These are phyloP conservation scores for Fonsecaea pedrosoi DNA, from an alignment of 2,329 filamentous ascomycete species.

Conservation along the genomic window DNA sequence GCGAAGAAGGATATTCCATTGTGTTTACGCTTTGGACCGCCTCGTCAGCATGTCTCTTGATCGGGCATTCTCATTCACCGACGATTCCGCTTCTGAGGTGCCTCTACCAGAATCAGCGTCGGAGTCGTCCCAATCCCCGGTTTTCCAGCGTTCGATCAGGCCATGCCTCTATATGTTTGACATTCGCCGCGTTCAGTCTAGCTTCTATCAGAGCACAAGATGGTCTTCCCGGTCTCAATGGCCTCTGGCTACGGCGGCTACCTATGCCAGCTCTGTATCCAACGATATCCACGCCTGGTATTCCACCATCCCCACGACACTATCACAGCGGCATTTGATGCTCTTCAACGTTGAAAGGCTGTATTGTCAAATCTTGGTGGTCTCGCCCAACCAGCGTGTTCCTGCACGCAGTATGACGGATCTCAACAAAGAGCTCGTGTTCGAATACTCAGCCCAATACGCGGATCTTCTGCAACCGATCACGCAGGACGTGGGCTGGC, in stretches of 20 bases:
- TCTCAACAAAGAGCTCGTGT: conserved; percentile 80
- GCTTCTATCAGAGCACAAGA: conserved; percentile 87
- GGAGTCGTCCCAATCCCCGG: conserved; percentile 40
- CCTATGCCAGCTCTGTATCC: conserved; percentile 50
- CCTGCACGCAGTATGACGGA: conserved; percentile 68
- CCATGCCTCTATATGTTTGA: conserved; percentile 80
- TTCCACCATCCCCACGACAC: conserved; percentile 71
- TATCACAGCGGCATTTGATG: conserved; percentile 70
- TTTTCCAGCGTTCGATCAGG: conserved; percentile 66
- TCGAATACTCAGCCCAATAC: conserved; percentile 85
- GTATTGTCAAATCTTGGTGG: conserved; percentile 89
- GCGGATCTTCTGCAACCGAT: conserved; percentile 75
- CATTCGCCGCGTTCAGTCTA: conserved; percentile 83
- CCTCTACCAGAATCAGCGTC: conserved; percentile 66
- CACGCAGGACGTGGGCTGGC: conserved; percentile 64
- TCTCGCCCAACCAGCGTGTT: conserved; percentile 78
- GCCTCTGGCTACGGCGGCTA: conserved; percentile 72
- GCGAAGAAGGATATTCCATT: conserved; percentile 85
- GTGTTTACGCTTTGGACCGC: conserved; percentile 85
- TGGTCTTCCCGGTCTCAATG: conserved; percentile 63
- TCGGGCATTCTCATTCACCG: conserved; percentile 89
- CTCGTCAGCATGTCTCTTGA: conserved; percentile 88
- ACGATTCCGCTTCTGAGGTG: conserved; percentile 78
- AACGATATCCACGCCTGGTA: conserved; percentile 77
- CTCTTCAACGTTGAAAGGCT: conserved; percentile 87